Conservation (phyloP, 768 basidiomycete species). For the Hydnomerulius pinastri region DNA sequence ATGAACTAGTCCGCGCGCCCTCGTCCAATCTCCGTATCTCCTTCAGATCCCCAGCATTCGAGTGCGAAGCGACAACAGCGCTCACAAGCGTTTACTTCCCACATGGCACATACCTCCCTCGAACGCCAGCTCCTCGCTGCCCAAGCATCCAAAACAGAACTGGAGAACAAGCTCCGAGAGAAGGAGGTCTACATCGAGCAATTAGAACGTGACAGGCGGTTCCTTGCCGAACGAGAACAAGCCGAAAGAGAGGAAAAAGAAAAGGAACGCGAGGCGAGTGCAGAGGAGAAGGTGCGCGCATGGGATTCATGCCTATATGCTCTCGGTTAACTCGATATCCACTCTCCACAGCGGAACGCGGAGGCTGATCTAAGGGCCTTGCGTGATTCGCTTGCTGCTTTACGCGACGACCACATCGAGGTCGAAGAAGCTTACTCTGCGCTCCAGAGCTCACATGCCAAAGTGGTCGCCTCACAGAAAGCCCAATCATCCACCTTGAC, state of each 20-base stretch:
- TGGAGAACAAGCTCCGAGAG: slow-evolving; percentile 70
- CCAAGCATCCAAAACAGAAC: slow-evolving; percentile 60
- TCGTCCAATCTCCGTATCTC: background rate
- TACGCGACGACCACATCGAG: slow-evolving; percentile 62
- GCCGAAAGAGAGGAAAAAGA: slow-evolving; percentile 72
- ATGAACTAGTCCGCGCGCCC: background rate
- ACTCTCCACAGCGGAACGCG: slow-evolving; percentile 41
- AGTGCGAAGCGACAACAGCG: slow-evolving; percentile 69
- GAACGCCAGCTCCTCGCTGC: slow-evolving; percentile 68
- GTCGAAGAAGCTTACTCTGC: slow-evolving; percentile 56
- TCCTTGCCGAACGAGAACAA: slow-evolving; percentile 66
- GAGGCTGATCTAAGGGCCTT: slow-evolving; percentile 56
- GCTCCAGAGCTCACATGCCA: slow-evolving; percentile 49
- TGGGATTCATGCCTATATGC: background rate
- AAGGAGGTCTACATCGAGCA: slow-evolving; percentile 62
- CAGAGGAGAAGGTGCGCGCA: slow-evolving; percentile 60
- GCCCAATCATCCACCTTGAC: slow-evolving; percentile 51
- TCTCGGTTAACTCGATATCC: background rate
- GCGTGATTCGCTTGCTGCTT: slow-evolving; percentile 46
- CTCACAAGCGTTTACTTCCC: slow-evolving; percentile 59
- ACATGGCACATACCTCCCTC: slow-evolving; percentile 60
- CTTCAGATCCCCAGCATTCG: slow-evolving; percentile 62
- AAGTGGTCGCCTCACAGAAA: slow-evolving; percentile 52
- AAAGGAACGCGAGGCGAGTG: slow-evolving; percentile 47
- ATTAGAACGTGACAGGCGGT: slow-evolving; percentile 70